Conservation (phyloP, 2,329 filamentous ascomycete species). For the Dactylellina leptospora region DNA sequence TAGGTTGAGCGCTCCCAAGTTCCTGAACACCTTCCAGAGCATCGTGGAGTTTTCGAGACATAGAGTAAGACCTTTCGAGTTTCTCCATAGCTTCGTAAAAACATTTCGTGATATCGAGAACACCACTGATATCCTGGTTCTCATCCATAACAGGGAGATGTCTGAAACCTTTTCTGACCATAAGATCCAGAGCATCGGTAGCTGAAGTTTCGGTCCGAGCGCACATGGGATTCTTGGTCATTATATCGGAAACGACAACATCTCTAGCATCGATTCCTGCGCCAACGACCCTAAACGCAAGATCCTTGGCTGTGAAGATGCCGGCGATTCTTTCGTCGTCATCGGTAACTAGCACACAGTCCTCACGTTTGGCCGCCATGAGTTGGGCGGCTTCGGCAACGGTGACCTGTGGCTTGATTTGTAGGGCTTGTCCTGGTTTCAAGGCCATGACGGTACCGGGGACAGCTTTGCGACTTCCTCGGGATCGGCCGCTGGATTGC, state of each 20-base stretch:
- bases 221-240: conserved; percentile 99
- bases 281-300: conserved; percentile 95
- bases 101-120: conserved; percentile 98
- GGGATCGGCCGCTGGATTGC: conserved; percentile 73
- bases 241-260: conserved; percentile 95
- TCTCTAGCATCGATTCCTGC: conserved; percentile 86
- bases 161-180: conserved; percentile 97
- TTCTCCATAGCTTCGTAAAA: conserved; percentile 99
- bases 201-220: conserved; percentile 97
- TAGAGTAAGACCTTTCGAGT: conserved; percentile 94
- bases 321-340: conserved; percentile 97
- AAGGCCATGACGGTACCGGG: conserved; percentile 95
- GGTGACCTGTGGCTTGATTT: conserved; percentile 94
- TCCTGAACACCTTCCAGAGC: conserved; percentile 97
- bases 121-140: conserved; percentile 98
- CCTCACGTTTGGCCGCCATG: conserved; percentile 98
- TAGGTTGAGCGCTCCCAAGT: conserved; percentile 91
- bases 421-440: conserved; percentile 92
- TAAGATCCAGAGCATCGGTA: conserved; percentile 94
- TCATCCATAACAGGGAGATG: conserved; percentile 99
- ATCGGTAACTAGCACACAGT: conserved; percentile 96
- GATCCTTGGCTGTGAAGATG: conserved; percentile 98
- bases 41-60: conserved; percentile 89
- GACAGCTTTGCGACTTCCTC: conserved; percentile 83
- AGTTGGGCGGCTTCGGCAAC: conserved; percentile 96